A percentile compares a stretch with the other conserved stretches of the same genome.
phyloP scores from a whole-genome alignment of 1,284 basidiomycete species.

The Phlebopus sp. region DNA sequence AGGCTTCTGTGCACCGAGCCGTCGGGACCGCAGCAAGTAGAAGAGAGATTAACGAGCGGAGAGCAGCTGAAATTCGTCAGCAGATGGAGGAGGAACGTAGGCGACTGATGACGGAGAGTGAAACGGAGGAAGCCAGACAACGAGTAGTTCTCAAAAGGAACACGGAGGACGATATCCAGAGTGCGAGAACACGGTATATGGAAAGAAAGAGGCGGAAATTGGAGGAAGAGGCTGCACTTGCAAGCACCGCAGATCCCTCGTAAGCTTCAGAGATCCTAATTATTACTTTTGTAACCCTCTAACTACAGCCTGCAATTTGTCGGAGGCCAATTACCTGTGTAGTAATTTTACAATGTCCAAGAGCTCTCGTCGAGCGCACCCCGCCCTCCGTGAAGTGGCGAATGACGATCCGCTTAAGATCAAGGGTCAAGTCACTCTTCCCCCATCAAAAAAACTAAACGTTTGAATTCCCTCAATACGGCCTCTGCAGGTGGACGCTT shows the following conservation, averaged over 20 bases:
- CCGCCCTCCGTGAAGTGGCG: slow-evolving; percentile 19
- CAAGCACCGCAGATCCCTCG: slow-evolving; percentile 6
- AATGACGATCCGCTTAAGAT: slow-evolving; percentile 9
- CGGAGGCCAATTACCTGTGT: background rate
- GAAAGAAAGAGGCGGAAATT: slow-evolving; percentile 77
- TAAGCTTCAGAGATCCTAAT: slow-evolving; percentile 4
- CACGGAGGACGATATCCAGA: slow-evolving; percentile 65
- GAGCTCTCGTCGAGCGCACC: background rate
- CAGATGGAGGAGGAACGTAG: slow-evolving; percentile 74
- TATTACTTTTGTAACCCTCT: background rate
- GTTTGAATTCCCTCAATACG: slow-evolving; percentile 48
- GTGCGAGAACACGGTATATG: slow-evolving; percentile 73
- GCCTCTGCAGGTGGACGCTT: slow-evolving; percentile 48
- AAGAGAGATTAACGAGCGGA: slow-evolving; percentile 77
- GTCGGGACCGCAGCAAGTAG: slow-evolving; percentile 78
- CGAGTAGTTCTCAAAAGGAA: slow-evolving; percentile 65
- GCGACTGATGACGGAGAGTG: slow-evolving; percentile 55
- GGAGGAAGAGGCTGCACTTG: slow-evolving; percentile 42
- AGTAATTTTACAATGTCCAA: background rate
- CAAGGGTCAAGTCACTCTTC: slow-evolving; percentile 27
- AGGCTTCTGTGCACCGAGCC: slow-evolving; percentile 57
- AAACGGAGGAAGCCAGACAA: slow-evolving; percentile 52
- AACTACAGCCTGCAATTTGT: slow-evolving; percentile 3
- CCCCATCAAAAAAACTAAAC: slow-evolving; percentile 21
- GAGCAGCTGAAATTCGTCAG: slow-evolving; percentile 66